Evolutionary conservation across 192 early-diverging fungal genomes (phyloP).

Genomic region (Podila verticillata): DNA sequence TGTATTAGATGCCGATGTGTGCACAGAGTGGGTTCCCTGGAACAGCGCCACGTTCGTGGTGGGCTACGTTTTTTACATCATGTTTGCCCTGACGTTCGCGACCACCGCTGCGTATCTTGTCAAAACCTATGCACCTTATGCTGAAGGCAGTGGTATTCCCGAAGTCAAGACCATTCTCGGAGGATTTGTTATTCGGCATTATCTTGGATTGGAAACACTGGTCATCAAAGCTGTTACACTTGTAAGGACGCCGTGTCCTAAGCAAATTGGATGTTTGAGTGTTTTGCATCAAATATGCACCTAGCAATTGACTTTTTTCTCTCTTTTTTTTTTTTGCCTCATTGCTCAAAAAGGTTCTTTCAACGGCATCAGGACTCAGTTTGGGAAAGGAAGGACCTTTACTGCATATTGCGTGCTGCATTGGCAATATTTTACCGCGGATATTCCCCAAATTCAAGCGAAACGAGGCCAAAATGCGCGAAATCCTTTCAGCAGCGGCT

Average conservation of each 20-base stretch:
- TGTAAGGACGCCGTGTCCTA: slow-evolving; percentile 53
- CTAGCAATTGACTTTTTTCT: slow-evolving; percentile 6
- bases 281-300: too few relatives aligned
- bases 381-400: slow-evolving; percentile 96
- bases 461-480: slow-evolving; percentile 93
- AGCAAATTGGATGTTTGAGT: too few relatives aligned
- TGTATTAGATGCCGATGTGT: slow-evolving; percentile 27
- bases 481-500: slow-evolving; percentile 91
- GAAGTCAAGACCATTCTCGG: slow-evolving; percentile 96
- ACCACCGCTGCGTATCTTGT: slow-evolving; percentile 56
- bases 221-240: slow-evolving; percentile 90
- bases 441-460: slow-evolving; percentile 91
- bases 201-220: slow-evolving; percentile 90
- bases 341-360: slow-evolving; percentile 62
- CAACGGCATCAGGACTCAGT: slow-evolving; percentile 85
- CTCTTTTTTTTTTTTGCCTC: not conserved
- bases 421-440: slow-evolving; percentile 86
- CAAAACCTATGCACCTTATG: slow-evolving; percentile 77
- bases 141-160: slow-evolving; percentile 93
- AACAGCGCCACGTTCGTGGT: slow-evolving; percentile 50
- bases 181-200: slow-evolving; percentile 93
- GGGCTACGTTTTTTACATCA: slow-evolving; percentile 56
- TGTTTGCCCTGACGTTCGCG: slow-evolving; percentile 56
- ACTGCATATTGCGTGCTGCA: slow-evolving; percentile 90
- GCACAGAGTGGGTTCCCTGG: slow-evolving; percentile 54